phyloP scores from a whole-genome alignment of 129 eudicot species.

The Flaveria trinervia region DNA sequence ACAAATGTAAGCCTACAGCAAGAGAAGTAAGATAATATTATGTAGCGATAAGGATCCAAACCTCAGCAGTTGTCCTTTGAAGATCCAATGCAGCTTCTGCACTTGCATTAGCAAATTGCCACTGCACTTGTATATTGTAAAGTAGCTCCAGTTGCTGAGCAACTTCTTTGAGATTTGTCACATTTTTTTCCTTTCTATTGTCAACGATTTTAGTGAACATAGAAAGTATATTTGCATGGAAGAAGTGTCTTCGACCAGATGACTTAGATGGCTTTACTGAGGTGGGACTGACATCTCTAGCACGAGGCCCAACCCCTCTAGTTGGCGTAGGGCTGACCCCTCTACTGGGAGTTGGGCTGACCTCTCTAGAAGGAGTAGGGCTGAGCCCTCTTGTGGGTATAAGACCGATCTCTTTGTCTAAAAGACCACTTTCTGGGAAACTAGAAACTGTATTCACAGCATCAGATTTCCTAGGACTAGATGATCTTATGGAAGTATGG shows the following conservation, averaged over 20 bases:
- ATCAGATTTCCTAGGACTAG: too few species aligned
- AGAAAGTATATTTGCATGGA: constrained; percentile 51
- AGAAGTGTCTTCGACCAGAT: constrained; percentile 58
- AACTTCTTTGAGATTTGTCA: constrained; percentile 50
- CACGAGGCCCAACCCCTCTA: constrained; percentile 53
- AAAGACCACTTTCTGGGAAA: too few species aligned
- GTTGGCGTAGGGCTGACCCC: constrained; percentile 43
- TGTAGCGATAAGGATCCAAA: constrained; percentile 25
- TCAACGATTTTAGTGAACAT: constrained; percentile 59
- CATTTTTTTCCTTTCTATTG: constrained; percentile 59
- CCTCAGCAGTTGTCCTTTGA: constrained; percentile 73
- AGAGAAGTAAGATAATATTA: background rate
- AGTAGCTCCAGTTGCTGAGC: constrained; percentile 61
- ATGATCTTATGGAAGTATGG: too few species aligned
- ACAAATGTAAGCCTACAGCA: constrained; percentile 10
- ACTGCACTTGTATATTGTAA: constrained; percentile 70
- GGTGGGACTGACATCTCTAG: constrained; percentile 55
- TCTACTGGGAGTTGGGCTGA: constrained; percentile 35
- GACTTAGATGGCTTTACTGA: constrained; percentile 38
- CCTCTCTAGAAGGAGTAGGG: constrained; percentile 41
- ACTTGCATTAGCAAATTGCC: constrained; percentile 75
- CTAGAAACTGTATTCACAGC: too few species aligned
- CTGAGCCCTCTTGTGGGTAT: constrained; percentile 27
- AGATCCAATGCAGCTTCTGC: constrained; percentile 44
- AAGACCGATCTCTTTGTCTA: too few species aligned